phyloP scores from a whole-genome alignment of 169 alveolate species.

The Plasmodium malariae region DNA sequence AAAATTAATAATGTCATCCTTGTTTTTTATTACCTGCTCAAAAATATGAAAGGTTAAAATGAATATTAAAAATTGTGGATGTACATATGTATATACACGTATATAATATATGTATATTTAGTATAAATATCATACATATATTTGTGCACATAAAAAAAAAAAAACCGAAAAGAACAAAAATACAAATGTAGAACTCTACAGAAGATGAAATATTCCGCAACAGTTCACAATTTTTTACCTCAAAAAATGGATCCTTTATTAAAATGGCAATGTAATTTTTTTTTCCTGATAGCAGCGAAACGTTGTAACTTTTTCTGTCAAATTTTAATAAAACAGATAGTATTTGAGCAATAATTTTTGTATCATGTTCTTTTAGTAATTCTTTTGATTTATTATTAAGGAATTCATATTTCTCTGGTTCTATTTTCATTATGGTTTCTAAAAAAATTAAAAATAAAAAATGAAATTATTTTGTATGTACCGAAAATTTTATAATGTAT shows the following conservation, averaged over 20 bases:
- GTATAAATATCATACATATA: no score
- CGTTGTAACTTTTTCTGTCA: slow-evolving; percentile 16
- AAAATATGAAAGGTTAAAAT: not conserved
- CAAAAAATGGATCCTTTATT: slow-evolving; percentile 71
- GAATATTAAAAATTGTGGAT: not conserved
- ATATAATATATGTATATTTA: no score
- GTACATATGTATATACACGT: not conserved
- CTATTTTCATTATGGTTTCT: slow-evolving; percentile 61
- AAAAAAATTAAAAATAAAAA: not conserved
- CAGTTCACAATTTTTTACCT: slow-evolving; percentile 18
- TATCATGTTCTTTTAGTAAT: slow-evolving; percentile 35
- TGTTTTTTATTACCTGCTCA: slow-evolving; percentile 46
- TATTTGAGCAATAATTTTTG: slow-evolving; percentile 66
- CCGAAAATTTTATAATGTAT: not conserved
- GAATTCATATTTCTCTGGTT: slow-evolving; percentile 63
- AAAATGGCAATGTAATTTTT: slow-evolving; percentile 48
- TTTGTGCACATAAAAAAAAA: no score
- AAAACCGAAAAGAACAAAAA: not conserved
- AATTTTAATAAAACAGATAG: slow-evolving; percentile 54
- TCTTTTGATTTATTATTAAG: slow-evolving; percentile 61
- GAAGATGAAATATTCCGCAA: not conserved
- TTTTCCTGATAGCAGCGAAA: slow-evolving; percentile 66
- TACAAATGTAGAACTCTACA: not conserved
- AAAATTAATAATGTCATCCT: slow-evolving; percentile 64
- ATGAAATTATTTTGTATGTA: no score